Base-by-base conservation (phyloP, 148 eudicot species). In the Chenopodium quinoa region DNA sequence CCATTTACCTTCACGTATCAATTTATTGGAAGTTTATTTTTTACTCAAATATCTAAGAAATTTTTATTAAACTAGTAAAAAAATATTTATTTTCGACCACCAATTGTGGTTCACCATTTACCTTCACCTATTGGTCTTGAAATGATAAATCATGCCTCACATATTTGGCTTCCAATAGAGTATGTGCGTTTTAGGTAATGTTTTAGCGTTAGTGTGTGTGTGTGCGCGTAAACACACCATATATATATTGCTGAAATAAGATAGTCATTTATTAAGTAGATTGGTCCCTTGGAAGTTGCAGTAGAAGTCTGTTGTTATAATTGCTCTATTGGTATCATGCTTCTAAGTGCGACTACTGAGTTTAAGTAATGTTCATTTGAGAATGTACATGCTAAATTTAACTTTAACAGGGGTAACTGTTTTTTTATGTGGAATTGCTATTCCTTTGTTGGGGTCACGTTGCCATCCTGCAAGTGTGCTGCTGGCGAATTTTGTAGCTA, bases 401-500 rank as follows among this genome's bases (percentile, higher is more conserved):
- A 73, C 60, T 48, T 85, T 60, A 58, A 86, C 91, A 96, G 98
- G 99, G 63, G 95, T 96, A 64, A 89, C 99, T 7, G 90, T 93
- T 48, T 87, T 93, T 79, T 85, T 96, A 0, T 96, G 98, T 75
- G 99, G 92, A 48, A 12, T 93, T 78, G 99, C 99, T 70, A 90
- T 96, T 88, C 93, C 97, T 25, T 67, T 91, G 84, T 88, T 96
- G 78, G 91, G 95, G 84, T 89, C 95, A 78, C 89, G 47, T 81
- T 91, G 97, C 81, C 91, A 96, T 89, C 89, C 98, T 82, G 95
- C 98, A 34, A 93, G 90, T 63, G 90, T 92, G 22, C 84, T 96
- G 95, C 88, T 96, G 63, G 83, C 88, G 66, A 96, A 96, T 76
- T 91, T 96, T 68, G 84, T 91, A 79, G 97, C 92, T 79, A 96